Evolutionary conservation across 2,329 filamentous ascomycete genomes (phyloP).

Genomic region (Fusarium musae): DNA sequence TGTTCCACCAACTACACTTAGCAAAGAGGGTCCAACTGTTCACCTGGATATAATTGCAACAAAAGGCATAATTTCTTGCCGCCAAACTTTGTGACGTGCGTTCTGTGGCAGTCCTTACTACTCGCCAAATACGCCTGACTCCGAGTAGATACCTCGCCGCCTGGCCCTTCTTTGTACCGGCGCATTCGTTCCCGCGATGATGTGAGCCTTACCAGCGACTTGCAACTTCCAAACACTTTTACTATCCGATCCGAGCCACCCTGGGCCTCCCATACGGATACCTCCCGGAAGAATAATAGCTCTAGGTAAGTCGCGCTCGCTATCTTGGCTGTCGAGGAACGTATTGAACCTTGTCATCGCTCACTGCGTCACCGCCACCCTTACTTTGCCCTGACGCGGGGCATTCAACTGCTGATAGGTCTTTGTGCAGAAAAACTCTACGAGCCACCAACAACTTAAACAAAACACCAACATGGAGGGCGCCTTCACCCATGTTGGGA

Average conservation of each 20-base stretch:
- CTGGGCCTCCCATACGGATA: conserved; percentile 36
- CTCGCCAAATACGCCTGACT: conserved; percentile 1
- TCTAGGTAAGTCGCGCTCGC: conserved; percentile 43
- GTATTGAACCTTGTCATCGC: conserved; percentile 14
- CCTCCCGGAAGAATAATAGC: conserved; percentile 39
- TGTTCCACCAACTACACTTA: conserved; percentile 52
- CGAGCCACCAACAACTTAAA: conserved; percentile 36
- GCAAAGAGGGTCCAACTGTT: conserved; percentile 41
- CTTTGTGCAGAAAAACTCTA: conserved; percentile 44
- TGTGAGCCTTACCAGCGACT: conserved; percentile 50
- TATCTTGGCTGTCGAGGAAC: conserved; percentile 2
- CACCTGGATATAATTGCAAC: conserved; percentile 44
- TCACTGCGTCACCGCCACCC: conserved; percentile 32
- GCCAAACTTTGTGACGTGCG: conserved; percentile 20
- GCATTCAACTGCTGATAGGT: conserved; percentile 31
- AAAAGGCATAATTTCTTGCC: conserved; percentile 42
- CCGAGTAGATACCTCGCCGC: conserved; percentile 16
- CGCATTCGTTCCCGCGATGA: conserved; percentile 51
- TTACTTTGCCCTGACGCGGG: conserved; percentile 35
- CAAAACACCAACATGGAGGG: conserved; percentile 74
- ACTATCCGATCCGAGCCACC: conserved; percentile 44
- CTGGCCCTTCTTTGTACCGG: conserved; percentile 28
- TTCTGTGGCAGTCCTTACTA: conserved; percentile 10
- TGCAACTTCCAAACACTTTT: conserved; percentile 46
- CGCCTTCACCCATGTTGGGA: conserved; percentile 88